phyloP scores from a whole-genome alignment of 129 eudicot species.

The Smallanthus sonchifolius region DNA sequence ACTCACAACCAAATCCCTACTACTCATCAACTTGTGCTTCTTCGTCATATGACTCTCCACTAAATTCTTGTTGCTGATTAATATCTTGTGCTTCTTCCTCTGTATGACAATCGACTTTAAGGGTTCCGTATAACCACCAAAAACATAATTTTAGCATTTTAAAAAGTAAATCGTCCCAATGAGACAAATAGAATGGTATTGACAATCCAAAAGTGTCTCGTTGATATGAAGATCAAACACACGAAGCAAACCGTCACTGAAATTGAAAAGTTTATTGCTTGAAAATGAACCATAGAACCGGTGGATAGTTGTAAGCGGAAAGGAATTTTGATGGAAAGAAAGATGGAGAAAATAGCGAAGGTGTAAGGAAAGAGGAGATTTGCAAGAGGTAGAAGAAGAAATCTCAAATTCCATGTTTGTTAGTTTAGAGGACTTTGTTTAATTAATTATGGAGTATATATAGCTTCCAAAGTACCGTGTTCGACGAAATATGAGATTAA shows the following conservation, averaged over 20 bases:
- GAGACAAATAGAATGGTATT: constrained; percentile 12
- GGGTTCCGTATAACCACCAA: constrained; percentile 8
- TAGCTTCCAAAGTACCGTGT: no score
- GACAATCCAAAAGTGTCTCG: constrained; percentile 6
- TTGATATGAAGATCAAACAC: constrained; percentile 13
- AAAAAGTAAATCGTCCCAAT: constrained; percentile 8
- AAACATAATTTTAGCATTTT: neutral
- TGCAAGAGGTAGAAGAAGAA: constrained; percentile 18
- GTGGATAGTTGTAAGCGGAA: neutral
- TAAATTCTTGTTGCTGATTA: neutral
- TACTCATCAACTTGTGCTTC: neutral
- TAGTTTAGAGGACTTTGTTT: no score
- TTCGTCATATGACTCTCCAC: neutral
- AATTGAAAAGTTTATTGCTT: constrained; percentile 2
- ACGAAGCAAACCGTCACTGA: neutral
- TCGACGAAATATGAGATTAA: no score
- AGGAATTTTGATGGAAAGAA: constrained; percentile 19
- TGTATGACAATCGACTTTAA: neutral
- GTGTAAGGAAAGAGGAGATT: neutral
- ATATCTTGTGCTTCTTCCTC: neutral
- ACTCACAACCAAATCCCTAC: neutral
- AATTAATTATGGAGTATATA: no score
- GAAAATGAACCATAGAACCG: neutral
- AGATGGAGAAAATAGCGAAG: constrained; percentile 6
- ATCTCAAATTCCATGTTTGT: neutral